A percentile compares a stretch with the other conserved stretches of the same genome.
These are phyloP conservation scores for Leishmania turanica DNA, from an alignment of 208 protist genomes.

Conservation along the genomic window DNA sequence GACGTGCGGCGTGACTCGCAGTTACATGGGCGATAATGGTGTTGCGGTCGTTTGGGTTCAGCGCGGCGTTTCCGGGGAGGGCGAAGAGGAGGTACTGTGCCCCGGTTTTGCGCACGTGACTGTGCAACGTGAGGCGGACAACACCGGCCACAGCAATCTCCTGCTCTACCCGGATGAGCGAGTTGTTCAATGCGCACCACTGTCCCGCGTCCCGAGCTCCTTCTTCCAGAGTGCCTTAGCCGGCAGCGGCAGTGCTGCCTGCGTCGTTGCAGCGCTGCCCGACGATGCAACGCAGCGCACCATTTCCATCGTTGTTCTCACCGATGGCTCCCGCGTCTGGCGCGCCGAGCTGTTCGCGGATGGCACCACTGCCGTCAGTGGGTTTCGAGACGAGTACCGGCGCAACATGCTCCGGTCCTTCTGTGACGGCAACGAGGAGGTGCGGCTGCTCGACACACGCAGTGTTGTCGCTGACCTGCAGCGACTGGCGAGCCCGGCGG, in stretches of 20 bases:
- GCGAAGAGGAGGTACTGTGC: background rate
- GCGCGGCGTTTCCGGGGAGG: slow-evolving; percentile 21
- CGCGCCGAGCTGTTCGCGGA: slow-evolving; percentile 55
- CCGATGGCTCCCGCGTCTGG: slow-evolving; percentile 65
- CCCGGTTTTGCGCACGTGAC: slow-evolving; percentile 48
- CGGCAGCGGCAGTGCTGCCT: slow-evolving; percentile 25
- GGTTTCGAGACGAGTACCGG: slow-evolving; percentile 31
- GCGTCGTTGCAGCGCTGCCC: slow-evolving; percentile 49
- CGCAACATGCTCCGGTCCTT: slow-evolving; percentile 27
- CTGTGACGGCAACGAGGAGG: slow-evolving; percentile 26
- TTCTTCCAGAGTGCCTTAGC: slow-evolving; percentile 20
- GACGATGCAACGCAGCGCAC: slow-evolving; percentile 24
- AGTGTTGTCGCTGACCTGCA: slow-evolving; percentile 25
- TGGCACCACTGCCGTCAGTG: slow-evolving; percentile 35
- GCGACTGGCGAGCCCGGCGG: background rate
- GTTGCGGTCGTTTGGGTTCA: slow-evolving; percentile 72
- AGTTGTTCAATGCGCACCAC: slow-evolving; percentile 41
- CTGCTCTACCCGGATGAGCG: slow-evolving; percentile 49
- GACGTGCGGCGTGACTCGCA: slow-evolving; percentile 67
- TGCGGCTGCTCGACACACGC: slow-evolving; percentile 30
- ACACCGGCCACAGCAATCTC: slow-evolving; percentile 47
- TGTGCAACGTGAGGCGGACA: slow-evolving; percentile 59
- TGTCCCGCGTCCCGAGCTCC: slow-evolving; percentile 25
- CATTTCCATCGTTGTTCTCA: slow-evolving; percentile 51
- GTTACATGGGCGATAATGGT: slow-evolving; percentile 49